Evolutionary conservation across 768 basidiomycete species (phyloP).

Genomic region (Coprinopsis cinerea): DNA sequence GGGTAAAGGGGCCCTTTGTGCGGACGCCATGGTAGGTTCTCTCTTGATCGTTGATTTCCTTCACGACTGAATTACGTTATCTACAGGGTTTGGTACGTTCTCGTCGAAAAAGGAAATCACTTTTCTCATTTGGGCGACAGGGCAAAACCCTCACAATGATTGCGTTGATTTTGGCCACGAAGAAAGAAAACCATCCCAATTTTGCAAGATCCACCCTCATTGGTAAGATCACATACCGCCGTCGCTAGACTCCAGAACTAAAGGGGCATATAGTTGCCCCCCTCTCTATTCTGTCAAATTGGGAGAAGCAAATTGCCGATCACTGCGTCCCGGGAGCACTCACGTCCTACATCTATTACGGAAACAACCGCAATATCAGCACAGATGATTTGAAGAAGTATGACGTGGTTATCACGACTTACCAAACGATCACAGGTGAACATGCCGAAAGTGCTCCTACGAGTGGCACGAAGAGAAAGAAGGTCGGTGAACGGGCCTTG

Average conservation of each 20-base stretch:
- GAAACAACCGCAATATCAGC: constrained; percentile 52
- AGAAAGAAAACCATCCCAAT: constrained; percentile 48
- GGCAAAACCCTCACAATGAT: constrained; percentile 93
- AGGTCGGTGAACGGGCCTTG: constrained; percentile 49
- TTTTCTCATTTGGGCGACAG: constrained; percentile 23
- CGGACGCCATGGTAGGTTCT: constrained; percentile 74
- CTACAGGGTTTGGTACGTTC: constrained; percentile 38
- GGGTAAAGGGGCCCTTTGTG: constrained; percentile 82
- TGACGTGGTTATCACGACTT: constrained; percentile 83
- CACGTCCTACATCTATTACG: constrained; percentile 64
- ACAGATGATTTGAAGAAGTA: constrained; percentile 55
- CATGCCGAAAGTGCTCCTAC: constrained; percentile 22
- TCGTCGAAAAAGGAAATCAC: background rate
- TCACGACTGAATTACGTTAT: background rate
- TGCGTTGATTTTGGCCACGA: constrained; percentile 73
- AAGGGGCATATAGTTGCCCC: constrained; percentile 53
- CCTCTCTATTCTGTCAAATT: constrained; percentile 80
- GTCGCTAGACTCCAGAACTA: background rate
- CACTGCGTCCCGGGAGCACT: constrained; percentile 55
- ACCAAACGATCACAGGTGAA: constrained; percentile 64
- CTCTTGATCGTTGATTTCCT: background rate
- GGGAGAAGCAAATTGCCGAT: constrained; percentile 80
- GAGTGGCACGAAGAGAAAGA: constrained; percentile 52
- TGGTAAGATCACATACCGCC: constrained; percentile 44
- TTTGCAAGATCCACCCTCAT: constrained; percentile 73